A percentile compares a stretch with the other conserved stretches of the same genome.
These are phyloP conservation scores for Gastrolobium bilobum DNA, from an alignment of 306 rosid genomes.

Conservation along the genomic window DNA sequence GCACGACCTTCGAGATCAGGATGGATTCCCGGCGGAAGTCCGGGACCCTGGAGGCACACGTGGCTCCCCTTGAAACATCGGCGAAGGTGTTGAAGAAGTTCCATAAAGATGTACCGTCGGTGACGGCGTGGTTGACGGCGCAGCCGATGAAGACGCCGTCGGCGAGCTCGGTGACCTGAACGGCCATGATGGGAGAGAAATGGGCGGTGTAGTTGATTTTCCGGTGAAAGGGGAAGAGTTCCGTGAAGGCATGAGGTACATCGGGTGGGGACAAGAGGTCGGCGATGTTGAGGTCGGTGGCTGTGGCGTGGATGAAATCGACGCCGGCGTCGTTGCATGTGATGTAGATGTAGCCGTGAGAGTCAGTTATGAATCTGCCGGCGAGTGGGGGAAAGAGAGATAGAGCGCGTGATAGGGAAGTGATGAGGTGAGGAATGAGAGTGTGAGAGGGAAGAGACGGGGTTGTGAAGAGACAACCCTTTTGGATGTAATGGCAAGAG, in stretches of 20 bases:
- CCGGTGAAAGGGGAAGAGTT: constrained; percentile 66
- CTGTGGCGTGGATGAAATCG: constrained; percentile 67
- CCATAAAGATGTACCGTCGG: constrained; percentile 89
- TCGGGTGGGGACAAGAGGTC: constrained; percentile 64
- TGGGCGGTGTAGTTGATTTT: constrained; percentile 76
- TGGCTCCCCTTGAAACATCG: constrained; percentile 52
- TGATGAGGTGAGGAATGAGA: constrained; percentile 55
- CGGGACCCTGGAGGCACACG: constrained; percentile 48
- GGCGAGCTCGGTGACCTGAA: constrained; percentile 75
- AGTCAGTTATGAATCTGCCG: constrained; percentile 68
- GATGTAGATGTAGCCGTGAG: constrained; percentile 64
- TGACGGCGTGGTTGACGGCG: constrained; percentile 72
- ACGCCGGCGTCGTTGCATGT: constrained; percentile 83
- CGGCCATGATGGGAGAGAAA: constrained; percentile 64
- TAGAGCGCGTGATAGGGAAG: constrained; percentile 69
- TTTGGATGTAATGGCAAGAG: constrained; percentile 84
- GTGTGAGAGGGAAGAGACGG: constrained; percentile 51
- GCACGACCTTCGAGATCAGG: constrained; percentile 58
- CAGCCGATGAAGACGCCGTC: constrained; percentile 84
- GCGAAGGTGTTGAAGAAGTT: constrained; percentile 92
- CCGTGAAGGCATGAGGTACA: constrained; percentile 53
- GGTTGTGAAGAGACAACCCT: constrained; percentile 74
- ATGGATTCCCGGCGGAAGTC: constrained; percentile 70
- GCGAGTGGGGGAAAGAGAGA: constrained; percentile 81
- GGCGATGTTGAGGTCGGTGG: constrained; percentile 28